Percentiles rank a stretch among this genome's conserved stretches.
These are phyloP conservation scores for Ilyonectria robusta DNA, from an alignment of 2,329 filamentous ascomycete species.

Conservation along the genomic window DNA sequence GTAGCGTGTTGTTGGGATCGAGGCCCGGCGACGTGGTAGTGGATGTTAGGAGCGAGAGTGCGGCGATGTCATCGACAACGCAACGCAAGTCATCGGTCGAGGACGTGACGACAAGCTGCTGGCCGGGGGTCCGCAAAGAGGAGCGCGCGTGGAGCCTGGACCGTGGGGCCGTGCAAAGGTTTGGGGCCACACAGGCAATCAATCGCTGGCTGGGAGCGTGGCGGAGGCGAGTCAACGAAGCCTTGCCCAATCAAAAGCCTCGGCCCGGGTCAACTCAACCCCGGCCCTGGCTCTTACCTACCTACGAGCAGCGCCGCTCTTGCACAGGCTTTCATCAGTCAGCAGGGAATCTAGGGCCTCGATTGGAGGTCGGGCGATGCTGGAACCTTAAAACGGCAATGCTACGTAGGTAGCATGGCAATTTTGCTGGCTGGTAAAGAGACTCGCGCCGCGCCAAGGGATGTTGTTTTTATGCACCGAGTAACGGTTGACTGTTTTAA, in stretches of 20 bases:
- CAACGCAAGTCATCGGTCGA: constrained; percentile 28
- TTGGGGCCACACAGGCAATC: not conserved
- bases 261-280: constrained; percentile 4
- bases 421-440: not conserved
- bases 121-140: constrained; percentile 23
- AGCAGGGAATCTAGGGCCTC: not conserved
- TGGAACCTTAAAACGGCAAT: not conserved
- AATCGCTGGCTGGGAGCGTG: not conserved
- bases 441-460: constrained; percentile 4
- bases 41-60: constrained; percentile 8
- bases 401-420: not conserved
- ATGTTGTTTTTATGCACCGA: not conserved
- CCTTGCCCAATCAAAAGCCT: not conserved
- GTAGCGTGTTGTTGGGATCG: not conserved
- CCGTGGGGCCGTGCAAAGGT: constrained; percentile 13
- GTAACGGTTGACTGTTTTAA: too few relatives aligned
- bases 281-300: not conserved
- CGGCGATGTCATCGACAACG: constrained; percentile 27
- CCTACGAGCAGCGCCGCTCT: too few relatives aligned
- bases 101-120: constrained; percentile 32
- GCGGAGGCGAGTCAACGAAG: not conserved
- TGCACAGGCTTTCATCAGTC: not conserved
- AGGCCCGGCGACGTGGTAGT: not conserved
- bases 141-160: constrained; percentile 19
- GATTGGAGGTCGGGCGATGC: not conserved